phyloP scores from a whole-genome alignment of 345 rosid genomes.

The Xanthoceras sorbifolium region DNA sequence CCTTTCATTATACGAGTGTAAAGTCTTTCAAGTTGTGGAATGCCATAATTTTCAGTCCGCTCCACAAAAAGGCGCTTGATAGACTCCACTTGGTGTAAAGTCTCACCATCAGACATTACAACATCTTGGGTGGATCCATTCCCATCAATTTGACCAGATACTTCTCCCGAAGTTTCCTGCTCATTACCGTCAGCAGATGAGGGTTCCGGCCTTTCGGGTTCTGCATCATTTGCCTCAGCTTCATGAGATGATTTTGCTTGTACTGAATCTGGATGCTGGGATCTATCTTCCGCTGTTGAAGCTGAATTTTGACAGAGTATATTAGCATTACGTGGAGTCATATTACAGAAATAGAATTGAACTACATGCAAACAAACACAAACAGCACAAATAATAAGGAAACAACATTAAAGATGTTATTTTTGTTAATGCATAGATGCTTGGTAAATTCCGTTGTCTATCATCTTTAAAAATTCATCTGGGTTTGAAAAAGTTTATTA shows the following conservation, averaged over 20 bases:
- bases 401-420: neutral
- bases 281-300: conserved; percentile 54
- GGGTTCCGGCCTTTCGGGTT: conserved; percentile 39
- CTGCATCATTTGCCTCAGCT: conserved; percentile 34
- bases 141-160: conserved; percentile 19
- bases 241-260: conserved; percentile 43
- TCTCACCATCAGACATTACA: conserved; percentile 44
- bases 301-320: conserved; percentile 24
- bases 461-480: neutral
- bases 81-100: conserved; percentile 40
- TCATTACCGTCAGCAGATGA: conserved; percentile 29
- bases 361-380: neutral
- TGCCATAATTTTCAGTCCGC: conserved; percentile 56
- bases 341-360: neutral
- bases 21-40: conserved; percentile 89
- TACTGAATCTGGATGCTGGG: conserved; percentile 43
- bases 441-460: neutral
- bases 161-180: conserved; percentile 30
- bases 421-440: neutral
- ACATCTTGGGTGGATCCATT: conserved; percentile 36
- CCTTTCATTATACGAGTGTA: conserved; percentile 78
- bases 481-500: neutral
- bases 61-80: conserved; percentile 52
- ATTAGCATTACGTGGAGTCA: neutral
- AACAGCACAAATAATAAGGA: neutral